These are phyloP conservation scores for Dalbergia cultrata DNA, from an alignment of 306 rosid genomes.

Conservation along the genomic window DNA sequence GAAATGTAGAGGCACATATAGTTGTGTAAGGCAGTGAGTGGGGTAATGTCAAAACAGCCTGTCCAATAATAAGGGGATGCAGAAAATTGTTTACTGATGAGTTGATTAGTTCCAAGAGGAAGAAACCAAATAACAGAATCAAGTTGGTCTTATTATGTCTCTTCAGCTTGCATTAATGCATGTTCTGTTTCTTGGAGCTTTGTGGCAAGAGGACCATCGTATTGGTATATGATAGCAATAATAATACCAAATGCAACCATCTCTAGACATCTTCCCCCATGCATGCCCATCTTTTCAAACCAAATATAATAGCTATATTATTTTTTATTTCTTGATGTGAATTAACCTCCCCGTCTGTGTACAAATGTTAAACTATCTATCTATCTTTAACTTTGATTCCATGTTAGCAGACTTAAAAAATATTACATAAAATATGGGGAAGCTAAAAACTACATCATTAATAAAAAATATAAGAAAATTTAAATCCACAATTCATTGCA, in stretches of 20 bases:
- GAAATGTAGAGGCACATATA: slow-evolving; percentile 20
- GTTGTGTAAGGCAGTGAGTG: slow-evolving; percentile 32
- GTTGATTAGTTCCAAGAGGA: slow-evolving; percentile 59
- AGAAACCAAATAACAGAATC: slow-evolving; percentile 69
- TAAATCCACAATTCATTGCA: background rate
- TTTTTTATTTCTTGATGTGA: background rate
- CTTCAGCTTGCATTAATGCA: slow-evolving; percentile 47
- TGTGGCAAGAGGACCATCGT: slow-evolving; percentile 41
- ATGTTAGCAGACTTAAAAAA: background rate
- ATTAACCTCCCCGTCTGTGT: background rate
- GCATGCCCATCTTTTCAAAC: slow-evolving; percentile 37
- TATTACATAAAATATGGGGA: slow-evolving; percentile 9
- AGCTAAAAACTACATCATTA: background rate
- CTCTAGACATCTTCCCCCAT: slow-evolving; percentile 12
- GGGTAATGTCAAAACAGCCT: slow-evolving; percentile 42
- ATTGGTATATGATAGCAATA: slow-evolving; percentile 20
- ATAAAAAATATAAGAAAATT: background rate
- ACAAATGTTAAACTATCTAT: background rate
- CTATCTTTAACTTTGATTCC: background rate
- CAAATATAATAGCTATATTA: slow-evolving; percentile 4
- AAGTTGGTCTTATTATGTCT: slow-evolving; percentile 69
- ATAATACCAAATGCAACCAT: slow-evolving; percentile 51
- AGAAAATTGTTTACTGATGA: slow-evolving; percentile 20
- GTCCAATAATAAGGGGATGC: slow-evolving; percentile 41
- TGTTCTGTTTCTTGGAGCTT: slow-evolving; percentile 68